Evolutionary conservation across 2,329 filamentous ascomycete genomes (phyloP), one percentile per base, ranked within the genome.

Genomic region (Colletotrichum aenigma): DNA sequence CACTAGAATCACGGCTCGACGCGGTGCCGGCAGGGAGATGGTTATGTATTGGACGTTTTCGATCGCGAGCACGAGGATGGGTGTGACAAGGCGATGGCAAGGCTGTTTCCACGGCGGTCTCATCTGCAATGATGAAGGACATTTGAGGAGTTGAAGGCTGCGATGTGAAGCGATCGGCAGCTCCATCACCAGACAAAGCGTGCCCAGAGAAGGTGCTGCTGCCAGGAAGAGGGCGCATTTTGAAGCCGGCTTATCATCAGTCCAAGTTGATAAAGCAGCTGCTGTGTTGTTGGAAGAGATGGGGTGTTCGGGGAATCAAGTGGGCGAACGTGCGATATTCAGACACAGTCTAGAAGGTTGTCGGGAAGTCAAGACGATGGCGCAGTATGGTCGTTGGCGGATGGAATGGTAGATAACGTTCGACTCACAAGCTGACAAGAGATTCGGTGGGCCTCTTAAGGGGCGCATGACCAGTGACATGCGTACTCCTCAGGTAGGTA

Each of bases 61-160:
- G 80, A 62, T 87, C 86, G 73, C 81, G 82, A 67, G 79, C 78
- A 61, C 78, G 80, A 15, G 24, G 38, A 64, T 75, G 72, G 71
- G 66, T 78, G 78, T 60, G 83, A 77, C 74, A 80, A 78, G 36
- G 77, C 26, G 77, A 52, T 62, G 60, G 81, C 66, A 85, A 79
- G 61, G 85, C 84, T 13, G 85, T 82, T 76, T 88, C 86, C 75
- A 90, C 82, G 13, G 86, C 83, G 61, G 87, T 85, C 81, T 90
- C 89, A 78, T 89, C 87, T 78, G 87, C 86, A 66, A 91, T 80
- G 77, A 89, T 86, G 77, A 88, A 90, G 69, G 87, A 89, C 87
- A 90, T 90, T 64, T 88, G 87, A 69, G 85, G 85, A 76, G 79
- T 82, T 61, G 82, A 79, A 70, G 79, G 80, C 56, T 81, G 66